A percentile compares a stretch with the other conserved stretches of the same genome.
phyloP scores from a whole-genome alignment of 768 basidiomycete species.

The Megacollybia marginata region DNA sequence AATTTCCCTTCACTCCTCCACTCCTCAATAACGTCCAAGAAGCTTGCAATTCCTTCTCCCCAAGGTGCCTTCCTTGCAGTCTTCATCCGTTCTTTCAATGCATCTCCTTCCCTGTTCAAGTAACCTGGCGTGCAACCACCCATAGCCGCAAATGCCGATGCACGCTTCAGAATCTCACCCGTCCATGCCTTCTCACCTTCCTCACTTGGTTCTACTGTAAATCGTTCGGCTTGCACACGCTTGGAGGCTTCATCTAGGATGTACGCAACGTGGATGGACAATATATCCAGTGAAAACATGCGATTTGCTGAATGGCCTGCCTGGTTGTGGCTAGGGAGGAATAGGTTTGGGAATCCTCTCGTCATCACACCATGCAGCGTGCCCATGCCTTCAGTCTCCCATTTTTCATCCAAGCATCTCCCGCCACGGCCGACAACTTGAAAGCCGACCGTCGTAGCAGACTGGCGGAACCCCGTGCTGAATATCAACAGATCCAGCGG shows the following conservation, averaged over 20 bases:
- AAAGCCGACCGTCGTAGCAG: no score
- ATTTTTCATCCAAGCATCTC: background rate
- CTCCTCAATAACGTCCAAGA: no score
- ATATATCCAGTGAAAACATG: background rate
- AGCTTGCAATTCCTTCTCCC: no score
- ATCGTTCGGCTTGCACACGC: background rate
- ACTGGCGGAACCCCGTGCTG: background rate
- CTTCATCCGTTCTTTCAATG: background rate
- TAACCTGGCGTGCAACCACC: background rate
- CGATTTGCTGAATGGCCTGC: slow-evolving; percentile 4
- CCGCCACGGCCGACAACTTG: background rate
- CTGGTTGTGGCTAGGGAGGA: slow-evolving; percentile 6
- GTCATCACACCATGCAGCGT: slow-evolving; percentile 9
- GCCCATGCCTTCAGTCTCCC: background rate
- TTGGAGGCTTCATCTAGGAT: background rate
- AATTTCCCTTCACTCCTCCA: no score
- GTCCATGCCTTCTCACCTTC: background rate
- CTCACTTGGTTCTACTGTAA: background rate
- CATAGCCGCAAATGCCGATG: background rate
- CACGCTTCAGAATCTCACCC: background rate
- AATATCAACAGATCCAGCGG: background rate
- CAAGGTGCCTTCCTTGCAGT: no score
- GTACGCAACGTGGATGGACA: slow-evolving; percentile 5
- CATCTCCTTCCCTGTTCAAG: background rate
- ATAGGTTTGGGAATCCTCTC: slow-evolving; percentile 10